These are phyloP conservation scores for Ammopiptanthus mongolicus DNA, from an alignment of 306 rosid species.

Conservation along the genomic window DNA sequence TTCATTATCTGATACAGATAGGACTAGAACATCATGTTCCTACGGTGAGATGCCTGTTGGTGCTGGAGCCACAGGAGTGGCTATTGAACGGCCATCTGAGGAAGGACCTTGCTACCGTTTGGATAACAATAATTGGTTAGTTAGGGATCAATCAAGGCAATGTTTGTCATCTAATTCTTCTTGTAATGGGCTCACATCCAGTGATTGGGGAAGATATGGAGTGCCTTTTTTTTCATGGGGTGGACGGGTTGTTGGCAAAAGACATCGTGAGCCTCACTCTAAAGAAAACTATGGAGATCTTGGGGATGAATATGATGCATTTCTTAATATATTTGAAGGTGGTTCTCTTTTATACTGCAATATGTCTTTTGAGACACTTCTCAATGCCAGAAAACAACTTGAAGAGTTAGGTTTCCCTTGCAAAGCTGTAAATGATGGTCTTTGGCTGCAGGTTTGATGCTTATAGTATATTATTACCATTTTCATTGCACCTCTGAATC, in stretches of 20 bases:
- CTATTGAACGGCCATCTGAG: constrained; percentile 88
- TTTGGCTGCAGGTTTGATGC: constrained; percentile 89
- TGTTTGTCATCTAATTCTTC: constrained; percentile 64
- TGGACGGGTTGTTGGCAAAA: constrained; percentile 73
- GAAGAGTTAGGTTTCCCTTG: constrained; percentile 94
- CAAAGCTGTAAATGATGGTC: constrained; percentile 96
- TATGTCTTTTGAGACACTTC: constrained; percentile 94
- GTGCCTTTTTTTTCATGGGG: constrained; percentile 78
- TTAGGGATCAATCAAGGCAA: constrained; percentile 64
- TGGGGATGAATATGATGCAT: constrained; percentile 79
- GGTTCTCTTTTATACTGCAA: constrained; percentile 87
- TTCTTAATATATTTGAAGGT: constrained; percentile 88
- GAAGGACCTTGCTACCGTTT: constrained; percentile 70
- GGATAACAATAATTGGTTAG: constrained; percentile 61
- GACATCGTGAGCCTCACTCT: constrained; percentile 64
- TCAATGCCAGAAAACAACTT: constrained; percentile 85
- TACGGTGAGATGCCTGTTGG: constrained; percentile 54
- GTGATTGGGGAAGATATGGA: constrained; percentile 85
- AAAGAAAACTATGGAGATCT: constrained; percentile 51
- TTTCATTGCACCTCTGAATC: too few relatives aligned
- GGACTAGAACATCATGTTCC: constrained; percentile 48
- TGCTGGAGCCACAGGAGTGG: constrained; percentile 53
- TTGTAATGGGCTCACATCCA: constrained; percentile 49
- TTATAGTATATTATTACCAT: too few relatives aligned
- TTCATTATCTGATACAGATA: constrained; percentile 44